Evolutionary conservation across 768 basidiomycete genomes (phyloP).

Genomic region (Pulveroboletus sp.): DNA sequence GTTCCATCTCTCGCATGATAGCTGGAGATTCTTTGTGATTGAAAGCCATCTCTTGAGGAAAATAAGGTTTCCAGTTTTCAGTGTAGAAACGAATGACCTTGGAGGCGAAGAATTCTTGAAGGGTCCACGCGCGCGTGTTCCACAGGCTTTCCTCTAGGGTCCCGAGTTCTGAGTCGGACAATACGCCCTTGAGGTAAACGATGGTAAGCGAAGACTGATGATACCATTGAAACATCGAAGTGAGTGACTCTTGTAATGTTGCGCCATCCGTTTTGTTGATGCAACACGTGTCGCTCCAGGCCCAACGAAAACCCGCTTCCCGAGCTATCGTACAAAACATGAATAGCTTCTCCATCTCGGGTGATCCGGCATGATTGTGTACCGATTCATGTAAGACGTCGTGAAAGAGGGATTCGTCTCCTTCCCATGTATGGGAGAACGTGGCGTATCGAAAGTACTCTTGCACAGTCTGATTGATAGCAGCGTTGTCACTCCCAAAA

Average conservation of each 20-base stretch:
- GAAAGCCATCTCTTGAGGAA: not conserved
- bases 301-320: conserved; percentile 19
- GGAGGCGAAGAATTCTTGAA: conserved; percentile 25
- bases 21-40: conserved; percentile 19
- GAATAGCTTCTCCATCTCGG: conserved; percentile 10
- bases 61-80: conserved; percentile 23
- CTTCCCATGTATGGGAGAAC: conserved; percentile 24
- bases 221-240: conserved; percentile 30
- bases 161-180: conserved; percentile 2
- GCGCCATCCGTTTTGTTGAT: conserved; percentile 18
- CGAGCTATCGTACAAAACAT: conserved; percentile 16
- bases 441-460: conserved; percentile 19
- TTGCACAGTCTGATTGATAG: conserved; percentile 3
- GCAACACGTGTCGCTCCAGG: conserved; percentile 26
- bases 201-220: conserved; percentile 21
- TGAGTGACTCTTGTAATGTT: conserved; percentile 20
- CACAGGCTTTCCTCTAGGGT: conserved; percentile 14
- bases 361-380: conserved; percentile 5
- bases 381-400: conserved; percentile 10
- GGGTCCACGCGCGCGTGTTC: conserved; percentile 26
- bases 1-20: conserved; percentile 21
- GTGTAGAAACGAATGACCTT: conserved; percentile 21
- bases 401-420: conserved; percentile 16
- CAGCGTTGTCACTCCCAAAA: not conserved
- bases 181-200: conserved; percentile 20